Percentiles rank a stretch among this genome's conserved stretches.
phyloP scores from a whole-genome alignment of 768 basidiomycete species.

The Leccinum variicolor region DNA sequence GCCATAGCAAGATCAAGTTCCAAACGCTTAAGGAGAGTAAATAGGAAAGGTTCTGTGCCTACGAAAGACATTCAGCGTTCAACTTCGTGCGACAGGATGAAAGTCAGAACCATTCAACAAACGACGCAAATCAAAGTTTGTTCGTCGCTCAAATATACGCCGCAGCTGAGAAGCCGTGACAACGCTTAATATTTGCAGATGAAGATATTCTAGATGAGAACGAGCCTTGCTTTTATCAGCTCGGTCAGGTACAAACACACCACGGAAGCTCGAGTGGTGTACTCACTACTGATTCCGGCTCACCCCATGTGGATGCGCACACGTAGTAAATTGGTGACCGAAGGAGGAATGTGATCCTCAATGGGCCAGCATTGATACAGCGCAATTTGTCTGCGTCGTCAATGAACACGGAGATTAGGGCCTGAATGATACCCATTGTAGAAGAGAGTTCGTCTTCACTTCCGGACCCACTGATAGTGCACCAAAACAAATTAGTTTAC shows the following conservation, averaged over 20 bases:
- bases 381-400: conserved; percentile 87
- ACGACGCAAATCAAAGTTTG: conserved; percentile 86
- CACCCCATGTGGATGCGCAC: conserved; percentile 89
- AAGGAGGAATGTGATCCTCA: conserved; percentile 82
- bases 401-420: conserved; percentile 91
- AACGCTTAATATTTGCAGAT: conserved; percentile 89
- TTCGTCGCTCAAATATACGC: conserved; percentile 82
- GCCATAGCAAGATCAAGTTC: conserved; percentile 81
- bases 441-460: conserved; percentile 65
- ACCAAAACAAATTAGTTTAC: background rate
- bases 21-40: conserved; percentile 63
- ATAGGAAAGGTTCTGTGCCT: conserved; percentile 84
- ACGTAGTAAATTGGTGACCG: conserved; percentile 90
- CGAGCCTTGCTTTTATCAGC: conserved; percentile 76
- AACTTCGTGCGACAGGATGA: background rate
- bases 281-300: conserved; percentile 93
- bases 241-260: conserved; percentile 23
- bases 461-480: conserved; percentile 42
- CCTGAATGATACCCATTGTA: conserved; percentile 90
- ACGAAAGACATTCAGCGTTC: background rate
- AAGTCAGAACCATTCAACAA: conserved; percentile 54
- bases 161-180: conserved; percentile 83
- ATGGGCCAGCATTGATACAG: conserved; percentile 79
- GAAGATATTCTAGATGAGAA: conserved; percentile 90
- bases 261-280: background rate